Conservation (phyloP, 129 eudicot species). For the Flaveria robusta region DNA sequence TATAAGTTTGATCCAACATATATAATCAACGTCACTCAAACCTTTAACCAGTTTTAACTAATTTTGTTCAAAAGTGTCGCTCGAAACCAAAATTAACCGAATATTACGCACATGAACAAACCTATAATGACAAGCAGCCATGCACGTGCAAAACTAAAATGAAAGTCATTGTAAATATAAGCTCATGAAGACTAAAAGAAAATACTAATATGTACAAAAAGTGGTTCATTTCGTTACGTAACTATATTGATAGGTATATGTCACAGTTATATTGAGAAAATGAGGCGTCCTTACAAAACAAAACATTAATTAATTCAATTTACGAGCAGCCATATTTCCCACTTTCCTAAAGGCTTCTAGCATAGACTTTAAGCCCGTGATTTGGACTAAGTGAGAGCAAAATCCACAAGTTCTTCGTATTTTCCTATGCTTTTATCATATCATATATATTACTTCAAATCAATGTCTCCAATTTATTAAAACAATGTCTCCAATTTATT, state of each 20-base stretch:
- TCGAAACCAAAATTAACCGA: too few relatives aligned
- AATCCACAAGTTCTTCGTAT: conserved; percentile 16
- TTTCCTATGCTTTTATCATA: conserved; percentile 2
- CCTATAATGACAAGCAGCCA: background rate
- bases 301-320: background rate
- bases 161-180: too few relatives aligned
- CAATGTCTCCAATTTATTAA: background rate
- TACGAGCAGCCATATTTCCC: conserved; percentile 16
- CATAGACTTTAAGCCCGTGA: conserved; percentile 16
- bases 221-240: background rate
- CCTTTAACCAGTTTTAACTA: background rate
- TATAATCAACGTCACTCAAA: too few relatives aligned
- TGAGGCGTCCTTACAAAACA: background rate
- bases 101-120: background rate
- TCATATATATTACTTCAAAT: background rate
- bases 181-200: background rate
- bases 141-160: background rate
- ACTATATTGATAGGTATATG: background rate
- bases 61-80: background rate
- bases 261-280: background rate
- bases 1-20: background rate
- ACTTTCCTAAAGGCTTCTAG: conserved; percentile 31
- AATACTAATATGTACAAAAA: background rate
- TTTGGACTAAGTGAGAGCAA: background rate
- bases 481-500: background rate